phyloP scores from a whole-genome alignment of 2,329 filamentous ascomycete genomes.

The Sporothrix phasma region DNA sequence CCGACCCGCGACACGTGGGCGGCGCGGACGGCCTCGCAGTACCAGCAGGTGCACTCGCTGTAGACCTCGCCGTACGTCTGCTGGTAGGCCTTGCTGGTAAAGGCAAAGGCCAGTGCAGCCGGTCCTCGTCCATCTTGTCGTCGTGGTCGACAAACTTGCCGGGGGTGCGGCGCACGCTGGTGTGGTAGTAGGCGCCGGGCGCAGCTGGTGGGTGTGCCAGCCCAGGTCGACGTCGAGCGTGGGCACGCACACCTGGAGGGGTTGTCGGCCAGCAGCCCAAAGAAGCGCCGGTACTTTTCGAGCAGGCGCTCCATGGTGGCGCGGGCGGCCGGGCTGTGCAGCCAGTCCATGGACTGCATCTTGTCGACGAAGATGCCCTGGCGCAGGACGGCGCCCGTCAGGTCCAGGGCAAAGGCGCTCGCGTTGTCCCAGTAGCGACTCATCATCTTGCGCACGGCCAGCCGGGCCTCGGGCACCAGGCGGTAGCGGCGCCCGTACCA shows the following conservation, averaged over 20 bases:
- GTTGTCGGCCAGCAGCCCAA: constrained; percentile 44
- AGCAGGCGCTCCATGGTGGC: constrained; percentile 57
- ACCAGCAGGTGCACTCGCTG: constrained; percentile 72
- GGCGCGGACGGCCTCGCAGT: constrained; percentile 62
- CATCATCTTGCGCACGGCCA: constrained; percentile 57
- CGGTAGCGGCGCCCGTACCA: not conserved
- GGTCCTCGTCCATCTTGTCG: constrained; percentile 66
- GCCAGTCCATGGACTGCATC: constrained; percentile 67
- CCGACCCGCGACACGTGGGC: constrained; percentile 40
- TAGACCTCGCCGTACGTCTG: constrained; percentile 56
- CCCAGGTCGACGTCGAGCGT: constrained; percentile 66
- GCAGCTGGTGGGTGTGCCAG: constrained; percentile 75
- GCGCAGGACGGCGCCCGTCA: constrained; percentile 54
- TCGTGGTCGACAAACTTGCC: constrained; percentile 65
- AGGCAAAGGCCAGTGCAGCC: constrained; percentile 57
- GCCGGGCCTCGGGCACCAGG: constrained; percentile 23
- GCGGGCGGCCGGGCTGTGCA: constrained; percentile 56
- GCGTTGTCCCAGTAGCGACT: constrained; percentile 58
- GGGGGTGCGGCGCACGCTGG: not conserved
- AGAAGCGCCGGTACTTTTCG: constrained; percentile 55
- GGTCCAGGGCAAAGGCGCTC: constrained; percentile 54
- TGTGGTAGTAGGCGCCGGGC: constrained; percentile 50
- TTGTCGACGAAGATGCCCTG: constrained; percentile 60
- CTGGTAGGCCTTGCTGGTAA: constrained; percentile 62
- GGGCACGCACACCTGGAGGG: constrained; percentile 48